Conservation (phyloP, 2,329 filamentous ascomycete species). For the Fusarium luffae region DNA sequence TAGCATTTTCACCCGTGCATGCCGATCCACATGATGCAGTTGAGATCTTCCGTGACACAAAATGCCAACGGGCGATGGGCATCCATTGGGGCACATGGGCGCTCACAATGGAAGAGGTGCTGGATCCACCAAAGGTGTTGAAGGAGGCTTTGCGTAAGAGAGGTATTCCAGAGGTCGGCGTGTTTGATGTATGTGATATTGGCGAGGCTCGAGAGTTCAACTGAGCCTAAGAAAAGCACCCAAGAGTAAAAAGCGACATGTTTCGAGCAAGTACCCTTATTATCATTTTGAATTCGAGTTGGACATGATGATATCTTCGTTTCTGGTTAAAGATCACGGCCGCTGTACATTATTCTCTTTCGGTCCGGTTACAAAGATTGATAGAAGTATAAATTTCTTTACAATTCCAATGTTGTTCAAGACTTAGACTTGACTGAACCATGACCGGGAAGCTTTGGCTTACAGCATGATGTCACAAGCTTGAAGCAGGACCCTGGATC, state of each 20-base stretch:
- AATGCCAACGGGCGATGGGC: constrained; percentile 79
- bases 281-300: constrained; percentile 11
- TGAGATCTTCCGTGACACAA: constrained; percentile 88
- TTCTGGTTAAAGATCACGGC: neutral
- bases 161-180: constrained; percentile 74
- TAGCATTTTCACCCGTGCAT: constrained; percentile 83
- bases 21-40: constrained; percentile 88
- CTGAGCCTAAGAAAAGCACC: neutral
- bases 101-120: constrained; percentile 83
- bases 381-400: constrained; percentile 19
- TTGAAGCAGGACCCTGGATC: constrained; percentile 24
- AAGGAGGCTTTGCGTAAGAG: constrained; percentile 76
- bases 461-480: constrained; percentile 26
- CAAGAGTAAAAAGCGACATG: constrained; percentile 1
- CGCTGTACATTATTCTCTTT: constrained; percentile 1
- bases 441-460: neutral
- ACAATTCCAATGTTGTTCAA: neutral
- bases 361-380: neutral
- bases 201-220: constrained; percentile 83
- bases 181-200: constrained; percentile 86
- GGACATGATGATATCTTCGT: neutral
- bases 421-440: neutral
- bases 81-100: constrained; percentile 97
- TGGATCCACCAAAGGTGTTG: constrained; percentile 81
- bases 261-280: constrained; percentile 28